Conservation (phyloP, 768 basidiomycete species). For the Udeniomyces megalosporus region DNA sequence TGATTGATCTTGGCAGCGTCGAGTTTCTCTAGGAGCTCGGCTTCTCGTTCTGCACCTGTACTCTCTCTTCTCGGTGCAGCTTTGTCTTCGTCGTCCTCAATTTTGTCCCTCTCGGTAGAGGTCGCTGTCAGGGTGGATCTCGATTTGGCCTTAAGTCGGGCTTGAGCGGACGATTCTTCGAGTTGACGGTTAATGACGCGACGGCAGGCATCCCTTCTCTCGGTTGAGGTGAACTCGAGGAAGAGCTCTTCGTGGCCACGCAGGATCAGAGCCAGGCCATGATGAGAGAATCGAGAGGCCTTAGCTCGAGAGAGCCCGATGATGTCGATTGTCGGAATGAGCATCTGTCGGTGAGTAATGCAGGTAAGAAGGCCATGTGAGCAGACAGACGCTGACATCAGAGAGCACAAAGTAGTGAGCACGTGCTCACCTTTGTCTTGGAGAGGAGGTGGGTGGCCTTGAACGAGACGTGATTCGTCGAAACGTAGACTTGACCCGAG, state of each 20-base stretch:
- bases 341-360: constrained; percentile 56
- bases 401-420: too few species aligned
- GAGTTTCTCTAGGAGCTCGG: constrained; percentile 70
- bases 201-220: constrained; percentile 64
- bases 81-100: constrained; percentile 32
- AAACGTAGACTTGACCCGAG: constrained; percentile 72
- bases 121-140: neutral
- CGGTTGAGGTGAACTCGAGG: constrained; percentile 74
- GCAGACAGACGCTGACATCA: constrained; percentile 1
- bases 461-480: constrained; percentile 88
- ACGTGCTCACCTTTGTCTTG: constrained; percentile 55
- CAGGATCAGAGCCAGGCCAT: constrained; percentile 75
- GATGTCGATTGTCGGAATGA: constrained; percentile 77
- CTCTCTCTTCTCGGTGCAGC: too few species aligned
- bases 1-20: constrained; percentile 29
- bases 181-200: constrained; percentile 60
- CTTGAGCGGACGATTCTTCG: constrained; percentile 40
- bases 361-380: neutral
- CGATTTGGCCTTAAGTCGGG: constrained; percentile 29
- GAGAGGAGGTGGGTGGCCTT: constrained; percentile 68
- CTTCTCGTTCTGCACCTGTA: constrained; percentile 32
- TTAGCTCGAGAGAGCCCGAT: constrained; percentile 67
- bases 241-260: constrained; percentile 96
- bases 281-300: constrained; percentile 75
- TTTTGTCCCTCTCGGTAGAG: too few species aligned